Percentiles rank a stretch among this genome's conserved stretches.
Conservation (phyloP, 1,284 basidiomycete genomes). For the Boletus sp. region DNA sequence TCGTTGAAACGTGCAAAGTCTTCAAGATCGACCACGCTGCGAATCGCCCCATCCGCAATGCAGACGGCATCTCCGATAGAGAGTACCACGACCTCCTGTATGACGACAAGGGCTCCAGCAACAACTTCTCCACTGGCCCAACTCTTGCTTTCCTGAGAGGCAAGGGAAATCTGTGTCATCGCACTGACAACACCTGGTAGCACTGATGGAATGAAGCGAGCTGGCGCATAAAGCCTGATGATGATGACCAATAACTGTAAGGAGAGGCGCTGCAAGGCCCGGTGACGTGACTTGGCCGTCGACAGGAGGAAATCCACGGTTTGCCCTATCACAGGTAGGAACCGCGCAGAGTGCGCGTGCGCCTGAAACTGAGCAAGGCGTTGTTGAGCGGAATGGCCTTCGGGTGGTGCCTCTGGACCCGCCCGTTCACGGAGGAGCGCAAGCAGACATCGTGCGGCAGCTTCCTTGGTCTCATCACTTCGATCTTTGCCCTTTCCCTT, state of each 20-base stretch:
- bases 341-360: conserved; percentile 45
- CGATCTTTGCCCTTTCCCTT: conserved; percentile 59
- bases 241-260: conserved; percentile 59
- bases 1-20: conserved; percentile 45
- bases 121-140: conserved; percentile 66
- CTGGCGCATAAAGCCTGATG: conserved; percentile 58
- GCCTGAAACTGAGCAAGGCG: conserved; percentile 45
- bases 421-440: conserved; percentile 51
- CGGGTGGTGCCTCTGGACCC: conserved; percentile 36
- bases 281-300: conserved; percentile 51
- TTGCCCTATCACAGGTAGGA: conserved; percentile 80
- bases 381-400: conserved; percentile 26
- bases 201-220: conserved; percentile 63
- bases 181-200: conserved; percentile 79
- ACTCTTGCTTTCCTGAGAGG: conserved; percentile 47
- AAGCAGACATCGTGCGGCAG: conserved; percentile 55
- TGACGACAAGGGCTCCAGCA: conserved; percentile 51
- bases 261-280: conserved; percentile 59
- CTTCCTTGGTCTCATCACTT: conserved; percentile 75
- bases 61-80: conserved; percentile 66
- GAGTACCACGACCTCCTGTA: conserved; percentile 53
- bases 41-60: conserved; percentile 55
- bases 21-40: conserved; percentile 54
- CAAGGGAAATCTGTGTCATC: conserved; percentile 66
- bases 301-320: conserved; percentile 70